Evolutionary conservation across 2,329 filamentous ascomycete species (phyloP).

Genomic region (Colletotrichum endophyticum): DNA sequence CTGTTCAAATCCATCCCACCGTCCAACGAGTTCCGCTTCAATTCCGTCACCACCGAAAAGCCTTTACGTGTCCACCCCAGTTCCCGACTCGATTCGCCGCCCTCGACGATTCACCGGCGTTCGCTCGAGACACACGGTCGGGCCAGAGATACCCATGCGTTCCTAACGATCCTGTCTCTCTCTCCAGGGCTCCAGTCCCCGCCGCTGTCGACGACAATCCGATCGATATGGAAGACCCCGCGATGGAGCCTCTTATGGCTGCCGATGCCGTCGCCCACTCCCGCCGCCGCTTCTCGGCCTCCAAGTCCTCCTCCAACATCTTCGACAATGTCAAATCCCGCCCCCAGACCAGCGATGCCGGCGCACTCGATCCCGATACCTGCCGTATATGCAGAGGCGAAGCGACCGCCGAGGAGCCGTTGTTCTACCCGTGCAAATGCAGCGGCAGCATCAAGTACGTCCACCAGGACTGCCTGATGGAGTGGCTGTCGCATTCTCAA

Average conservation of each 20-base stretch:
- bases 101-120: not conserved
- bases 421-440: slow-evolving; percentile 99
- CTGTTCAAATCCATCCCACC: not conserved
- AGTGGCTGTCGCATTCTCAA: slow-evolving; percentile 97
- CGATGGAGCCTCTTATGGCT: slow-evolving; percentile 26
- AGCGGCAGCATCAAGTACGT: slow-evolving; percentile 99
- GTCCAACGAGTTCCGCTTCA: not conserved
- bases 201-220: not conserved
- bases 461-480: slow-evolving; percentile 97
- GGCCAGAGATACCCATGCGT: slow-evolving; percentile 12
- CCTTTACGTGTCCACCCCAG: not conserved
- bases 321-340: slow-evolving; percentile 3
- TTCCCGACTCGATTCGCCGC: not conserved
- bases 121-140: not conserved
- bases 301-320: not conserved
- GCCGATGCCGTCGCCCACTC: slow-evolving; percentile 31
- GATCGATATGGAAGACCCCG: slow-evolving; percentile 27
- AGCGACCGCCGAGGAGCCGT: slow-evolving; percentile 78
- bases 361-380: slow-evolving; percentile 69
- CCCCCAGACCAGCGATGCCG: slow-evolving; percentile 12
- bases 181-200: slow-evolving; percentile 5
- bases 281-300: slow-evolving; percentile 26
- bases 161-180: slow-evolving; percentile 2
- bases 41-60: not conserved
- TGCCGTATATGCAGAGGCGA: slow-evolving; percentile 97